Conservation (phyloP, 805 yeast genomes). For the Suhomyces xylopsoci region DNA sequence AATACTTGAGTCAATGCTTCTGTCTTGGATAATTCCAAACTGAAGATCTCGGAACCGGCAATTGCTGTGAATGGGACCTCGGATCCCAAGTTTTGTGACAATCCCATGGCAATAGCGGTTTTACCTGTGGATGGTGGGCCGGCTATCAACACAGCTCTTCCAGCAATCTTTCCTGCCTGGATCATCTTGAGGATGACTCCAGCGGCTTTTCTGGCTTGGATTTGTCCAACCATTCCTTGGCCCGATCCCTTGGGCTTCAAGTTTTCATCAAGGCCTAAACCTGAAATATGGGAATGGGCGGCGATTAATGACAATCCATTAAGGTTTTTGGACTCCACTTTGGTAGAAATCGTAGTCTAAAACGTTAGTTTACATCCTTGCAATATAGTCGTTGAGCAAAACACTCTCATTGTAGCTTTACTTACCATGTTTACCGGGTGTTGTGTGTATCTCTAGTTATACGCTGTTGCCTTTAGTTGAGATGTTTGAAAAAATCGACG, state of each 20-base stretch:
- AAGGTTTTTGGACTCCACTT: slow-evolving; percentile 31
- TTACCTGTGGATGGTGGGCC: slow-evolving; percentile 99
- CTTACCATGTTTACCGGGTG: neutral
- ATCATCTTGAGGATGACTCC: slow-evolving; percentile 92
- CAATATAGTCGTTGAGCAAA: neutral
- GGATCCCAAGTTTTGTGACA: slow-evolving; percentile 65
- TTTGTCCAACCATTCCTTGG: slow-evolving; percentile 98
- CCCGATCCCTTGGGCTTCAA: slow-evolving; percentile 72
- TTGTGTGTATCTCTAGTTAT: neutral
- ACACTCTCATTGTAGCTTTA: neutral
- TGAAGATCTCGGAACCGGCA: slow-evolving; percentile 91
- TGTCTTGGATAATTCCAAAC: slow-evolving; percentile 89
- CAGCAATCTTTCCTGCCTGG: slow-evolving; percentile 92
- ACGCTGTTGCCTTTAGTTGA: neutral
- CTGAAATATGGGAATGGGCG: slow-evolving; percentile 97
- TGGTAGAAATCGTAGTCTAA: slow-evolving; percentile 28
- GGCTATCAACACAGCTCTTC: slow-evolving; percentile 91
- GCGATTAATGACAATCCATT: slow-evolving; percentile 71
- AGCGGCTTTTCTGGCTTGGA: slow-evolving; percentile 92
- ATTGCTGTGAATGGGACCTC: slow-evolving; percentile 94
- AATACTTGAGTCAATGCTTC: slow-evolving; percentile 96
- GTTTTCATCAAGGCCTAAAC: slow-evolving; percentile 92
- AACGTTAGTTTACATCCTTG: slow-evolving; percentile 6
- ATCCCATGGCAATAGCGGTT: slow-evolving; percentile 96
- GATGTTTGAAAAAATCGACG: neutral